Percentiles rank a stretch among this genome's conserved stretches.
Evolutionary conservation across 305 asterid genomes (phyloP).

Genomic region (Solanum aculeatissimum): DNA sequence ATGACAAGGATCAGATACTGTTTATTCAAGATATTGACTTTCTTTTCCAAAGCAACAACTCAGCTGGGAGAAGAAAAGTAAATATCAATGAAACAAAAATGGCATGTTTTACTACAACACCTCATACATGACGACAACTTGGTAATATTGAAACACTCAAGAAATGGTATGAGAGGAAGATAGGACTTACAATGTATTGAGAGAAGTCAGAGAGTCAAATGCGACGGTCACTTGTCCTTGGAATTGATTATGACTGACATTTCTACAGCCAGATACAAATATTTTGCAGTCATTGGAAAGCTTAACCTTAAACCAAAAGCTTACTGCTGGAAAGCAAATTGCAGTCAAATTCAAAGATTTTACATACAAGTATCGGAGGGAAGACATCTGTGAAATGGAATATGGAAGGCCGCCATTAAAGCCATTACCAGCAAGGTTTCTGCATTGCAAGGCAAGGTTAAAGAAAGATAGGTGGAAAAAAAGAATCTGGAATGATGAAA

Average conservation of each 20-base stretch:
- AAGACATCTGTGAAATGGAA: conserved; percentile 52
- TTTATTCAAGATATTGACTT: neutral
- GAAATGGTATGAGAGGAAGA: neutral
- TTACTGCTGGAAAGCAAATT: neutral
- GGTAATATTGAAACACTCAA: neutral
- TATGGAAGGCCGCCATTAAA: conserved; percentile 67
- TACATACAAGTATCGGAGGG: conserved; percentile 68
- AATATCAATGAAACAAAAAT: neutral
- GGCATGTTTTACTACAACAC: neutral
- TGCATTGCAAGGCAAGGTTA: conserved; percentile 17
- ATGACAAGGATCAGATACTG: neutral
- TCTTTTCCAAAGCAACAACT: neutral
- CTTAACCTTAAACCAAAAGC: neutral
- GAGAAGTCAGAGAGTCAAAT: conserved; percentile 49
- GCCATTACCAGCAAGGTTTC: conserved; percentile 63
- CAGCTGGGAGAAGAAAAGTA: neutral
- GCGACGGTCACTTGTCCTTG: conserved; percentile 46
- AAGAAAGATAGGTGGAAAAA: neutral
- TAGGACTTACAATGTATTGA: conserved; percentile 61
- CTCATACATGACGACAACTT: neutral
- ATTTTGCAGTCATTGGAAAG: neutral
- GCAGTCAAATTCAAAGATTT: neutral
- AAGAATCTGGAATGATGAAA: neutral
- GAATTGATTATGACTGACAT: conserved; percentile 61
- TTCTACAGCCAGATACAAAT: conserved; percentile 31